Base-by-base conservation (phyloP, 768 basidiomycete genomes). In the Termitomyces sp. region DNA sequence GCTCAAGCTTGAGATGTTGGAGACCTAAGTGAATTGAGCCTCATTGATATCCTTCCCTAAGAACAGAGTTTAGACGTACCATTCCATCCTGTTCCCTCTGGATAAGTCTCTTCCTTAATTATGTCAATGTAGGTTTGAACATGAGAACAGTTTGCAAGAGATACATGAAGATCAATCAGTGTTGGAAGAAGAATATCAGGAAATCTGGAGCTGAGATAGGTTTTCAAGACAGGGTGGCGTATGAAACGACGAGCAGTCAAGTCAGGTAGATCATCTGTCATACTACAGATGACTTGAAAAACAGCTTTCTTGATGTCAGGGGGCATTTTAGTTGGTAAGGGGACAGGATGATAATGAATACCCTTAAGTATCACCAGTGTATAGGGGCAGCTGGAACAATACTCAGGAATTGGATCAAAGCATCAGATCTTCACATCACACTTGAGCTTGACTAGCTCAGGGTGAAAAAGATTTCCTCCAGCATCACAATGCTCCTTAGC, bases 341-440 rank as follows among this genome's bases (percentile, higher is more conserved):
- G 69, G 56, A 70, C 63, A 8, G 66, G 67, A 55, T 72, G 71
- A 7, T 48, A 13, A 55, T 72, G 71, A 3, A 9, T n/a, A 2
- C 71, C 68, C n/a, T 36, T 45, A 15, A 55, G 13, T 1, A 59
- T 62, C 6, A 71, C 51, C 7, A 69, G 46, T 5, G 68, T 44
- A n/a, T 57, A 64, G 13, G 69, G 68, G 51, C 70, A 71, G 13
- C 8, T 45, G 1, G 5, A 7, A 0, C 65, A 58, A 52, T 56
- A 61, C 36, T 63, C 66, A 6, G 38, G 42, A 9, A 68, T 38
- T 0, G 69, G 68, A 22, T 28, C 36, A 33, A n/a, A 53, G 7
- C 9, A 53, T 38, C 9, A 4, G 12, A 53, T 20, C n/a, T 53
- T 53, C 3, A 53, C 35, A 20, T 53, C 18, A 22, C 18, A 53